Evolutionary conservation across 2,329 filamentous ascomycete genomes (phyloP), one percentile per base, ranked within the genome.

Genomic region (Paradendryphiella salina): DNA sequence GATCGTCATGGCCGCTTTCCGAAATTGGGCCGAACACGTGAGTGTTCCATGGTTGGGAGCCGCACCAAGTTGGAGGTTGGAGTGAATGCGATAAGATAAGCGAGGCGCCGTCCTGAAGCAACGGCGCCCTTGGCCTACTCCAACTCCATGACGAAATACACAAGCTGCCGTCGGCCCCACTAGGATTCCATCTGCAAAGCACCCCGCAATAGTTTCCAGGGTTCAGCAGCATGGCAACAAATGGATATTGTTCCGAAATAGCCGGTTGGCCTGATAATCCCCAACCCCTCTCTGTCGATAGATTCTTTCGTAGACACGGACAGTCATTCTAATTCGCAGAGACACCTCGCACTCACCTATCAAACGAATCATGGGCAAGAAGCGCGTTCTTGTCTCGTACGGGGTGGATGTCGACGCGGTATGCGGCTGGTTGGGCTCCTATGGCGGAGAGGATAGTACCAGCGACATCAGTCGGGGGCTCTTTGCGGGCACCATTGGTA

Each of bases 371-470:
- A 77, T 77, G 74, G 73, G 65, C 41, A 76, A 77, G 67, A 82
- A 82, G 60, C 74, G 80, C 43, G 77, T 83, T 46, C 76, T 83
- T 31, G 76, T 80, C 44, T 74, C 81, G 48, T 89, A 88, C 57
- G 85, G 86, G 8, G 84, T 90, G n/a, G 87, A 90, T 57, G 85
- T 90, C 21, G 87, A 90, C 60, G 87, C 66, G 14, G 65, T 67
- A 1, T 82, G 86, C 1, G 86, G 87, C 10, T 90, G 87, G 87
- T 76, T 90, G 1, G 87, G 87, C 0, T 87, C 83, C 0, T 90
- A 90, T 60, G 85, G 85, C 9, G 86, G 88, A 34, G 81, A 89
- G 67, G 86, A 90, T 64, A 85, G 81, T 17, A 83, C 82, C 1
- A 87, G 80, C 63, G 87, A 90, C 61, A 90, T 90, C 56, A 86